Conservation (phyloP, 164 flowering plant genomes). For the Vitis labrusca region DNA sequence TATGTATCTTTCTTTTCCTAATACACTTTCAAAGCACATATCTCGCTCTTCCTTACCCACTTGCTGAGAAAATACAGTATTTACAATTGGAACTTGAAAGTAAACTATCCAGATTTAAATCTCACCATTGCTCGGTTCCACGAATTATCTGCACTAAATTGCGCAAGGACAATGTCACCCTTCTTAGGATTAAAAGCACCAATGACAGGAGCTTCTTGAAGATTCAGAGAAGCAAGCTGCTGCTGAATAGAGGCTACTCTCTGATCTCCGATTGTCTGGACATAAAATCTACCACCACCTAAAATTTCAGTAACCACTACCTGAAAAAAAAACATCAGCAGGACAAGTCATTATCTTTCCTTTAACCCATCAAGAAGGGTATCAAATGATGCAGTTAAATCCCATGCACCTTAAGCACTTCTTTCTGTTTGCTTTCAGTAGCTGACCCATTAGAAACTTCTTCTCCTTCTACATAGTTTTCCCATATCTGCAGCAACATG, state of each 20-base stretch:
- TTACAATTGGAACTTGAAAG: background rate
- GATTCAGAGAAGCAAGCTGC: conserved; percentile 72
- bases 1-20: too few relatives aligned
- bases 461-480: conserved; percentile 89
- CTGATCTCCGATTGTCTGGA: conserved; percentile 79
- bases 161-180: conserved; percentile 93
- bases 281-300: conserved; percentile 89
- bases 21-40: too few relatives aligned
- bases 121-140: conserved; percentile 98
- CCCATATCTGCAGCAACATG: conserved; percentile 74
- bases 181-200: conserved; percentile 93
- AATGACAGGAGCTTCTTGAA: conserved; percentile 79
- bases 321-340: conserved; percentile 34
- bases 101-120: background rate
- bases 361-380: background rate
- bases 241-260: conserved; percentile 73
- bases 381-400: background rate
- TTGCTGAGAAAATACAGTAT: too few relatives aligned
- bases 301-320: conserved; percentile 86
- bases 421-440: conserved; percentile 68
- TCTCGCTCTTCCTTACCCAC: too few relatives aligned
- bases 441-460: conserved; percentile 65
- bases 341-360: background rate
- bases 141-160: conserved; percentile 79
- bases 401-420: conserved; percentile 71